These are phyloP conservation scores for Aspergillus sclerotiicarbonarius DNA, from an alignment of 495 filamentous ascomycete species.

Conservation along the genomic window DNA sequence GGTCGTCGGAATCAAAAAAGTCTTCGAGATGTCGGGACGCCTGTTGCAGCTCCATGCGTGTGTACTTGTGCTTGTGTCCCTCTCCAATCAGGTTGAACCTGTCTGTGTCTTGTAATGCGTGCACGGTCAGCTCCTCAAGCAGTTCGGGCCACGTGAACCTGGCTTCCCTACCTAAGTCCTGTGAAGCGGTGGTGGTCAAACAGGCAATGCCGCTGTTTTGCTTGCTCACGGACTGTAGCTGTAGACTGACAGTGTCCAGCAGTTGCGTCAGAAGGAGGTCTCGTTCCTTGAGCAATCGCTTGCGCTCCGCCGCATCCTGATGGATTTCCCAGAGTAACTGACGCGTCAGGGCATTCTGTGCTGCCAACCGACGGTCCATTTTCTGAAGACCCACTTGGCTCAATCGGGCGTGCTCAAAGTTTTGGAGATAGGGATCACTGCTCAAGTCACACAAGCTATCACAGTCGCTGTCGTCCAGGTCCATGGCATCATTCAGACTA, in stretches of 20 bases:
- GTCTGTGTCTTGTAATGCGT: slow-evolving; percentile 24
- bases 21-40: slow-evolving; percentile 43
- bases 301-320: slow-evolving; percentile 33
- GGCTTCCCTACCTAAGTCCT: slow-evolving; percentile 36
- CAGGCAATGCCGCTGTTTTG: slow-evolving; percentile 35
- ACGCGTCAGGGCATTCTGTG: slow-evolving; percentile 40
- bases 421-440: slow-evolving; percentile 24
- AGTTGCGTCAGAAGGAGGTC: slow-evolving; percentile 29
- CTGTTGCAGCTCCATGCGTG: slow-evolving; percentile 40
- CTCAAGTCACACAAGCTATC: slow-evolving; percentile 1
- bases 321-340: slow-evolving; percentile 47
- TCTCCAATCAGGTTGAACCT: slow-evolving; percentile 28
- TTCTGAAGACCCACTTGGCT: slow-evolving; percentile 40
- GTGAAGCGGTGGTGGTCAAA: slow-evolving; percentile 33
- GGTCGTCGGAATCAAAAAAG: slow-evolving; percentile 42
- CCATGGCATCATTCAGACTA: slow-evolving; percentile 22
- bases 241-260: slow-evolving; percentile 24
- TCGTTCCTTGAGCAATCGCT: slow-evolving; percentile 25
- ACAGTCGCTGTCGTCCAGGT: slow-evolving; percentile 24
- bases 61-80: slow-evolving; percentile 39
- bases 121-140: slow-evolving; percentile 15
- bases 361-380: slow-evolving; percentile 34
- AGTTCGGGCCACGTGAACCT: slow-evolving; percentile 8
- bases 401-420: slow-evolving; percentile 38
- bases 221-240: slow-evolving; percentile 27